These are phyloP conservation scores for Penicillium polonicum DNA, from an alignment of 2,329 filamentous ascomycete species.

Conservation along the genomic window DNA sequence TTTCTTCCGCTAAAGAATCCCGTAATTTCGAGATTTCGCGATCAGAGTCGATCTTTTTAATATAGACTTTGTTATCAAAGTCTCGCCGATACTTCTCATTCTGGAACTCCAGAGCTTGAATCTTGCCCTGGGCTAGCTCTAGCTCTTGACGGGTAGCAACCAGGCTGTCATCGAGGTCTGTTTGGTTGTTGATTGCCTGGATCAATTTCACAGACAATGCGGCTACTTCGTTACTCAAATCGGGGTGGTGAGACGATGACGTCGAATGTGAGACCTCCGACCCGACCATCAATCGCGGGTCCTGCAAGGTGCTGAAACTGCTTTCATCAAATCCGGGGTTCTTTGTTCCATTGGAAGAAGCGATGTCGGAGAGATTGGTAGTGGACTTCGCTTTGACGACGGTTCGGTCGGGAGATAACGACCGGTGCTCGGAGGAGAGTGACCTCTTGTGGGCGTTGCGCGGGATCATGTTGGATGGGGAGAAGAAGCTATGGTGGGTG, in stretches of 20 bases:
- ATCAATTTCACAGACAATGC: slow-evolving; percentile 93
- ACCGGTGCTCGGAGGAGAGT: slow-evolving; percentile 37
- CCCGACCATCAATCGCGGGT: slow-evolving; percentile 41
- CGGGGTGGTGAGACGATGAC: slow-evolving; percentile 52
- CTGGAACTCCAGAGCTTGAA: slow-evolving; percentile 67
- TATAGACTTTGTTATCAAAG: slow-evolving; percentile 70
- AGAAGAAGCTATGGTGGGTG: slow-evolving; percentile 38
- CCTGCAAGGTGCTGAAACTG: slow-evolving; percentile 49
- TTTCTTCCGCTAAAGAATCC: slow-evolving; percentile 63
- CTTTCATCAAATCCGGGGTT: slow-evolving; percentile 34
- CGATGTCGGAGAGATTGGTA: slow-evolving; percentile 41
- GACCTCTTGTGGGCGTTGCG: slow-evolving; percentile 40
- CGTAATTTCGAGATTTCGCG: slow-evolving; percentile 64
- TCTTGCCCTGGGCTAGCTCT: slow-evolving; percentile 66
- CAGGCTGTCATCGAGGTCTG: slow-evolving; percentile 82
- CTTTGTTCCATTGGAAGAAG: slow-evolving; percentile 26
- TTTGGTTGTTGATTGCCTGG: slow-evolving; percentile 96
- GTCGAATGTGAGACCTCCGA: slow-evolving; percentile 38
- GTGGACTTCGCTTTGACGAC: slow-evolving; percentile 48
- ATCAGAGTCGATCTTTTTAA: slow-evolving; percentile 73
- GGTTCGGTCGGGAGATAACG: slow-evolving; percentile 36
- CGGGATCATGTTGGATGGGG: slow-evolving; percentile 40
- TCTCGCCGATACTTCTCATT: slow-evolving; percentile 68
- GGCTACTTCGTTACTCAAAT: slow-evolving; percentile 74
- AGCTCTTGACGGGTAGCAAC: slow-evolving; percentile 80